Conservation (phyloP, 495 filamentous ascomycete species). For the Aspergillus cavernicola region DNA sequence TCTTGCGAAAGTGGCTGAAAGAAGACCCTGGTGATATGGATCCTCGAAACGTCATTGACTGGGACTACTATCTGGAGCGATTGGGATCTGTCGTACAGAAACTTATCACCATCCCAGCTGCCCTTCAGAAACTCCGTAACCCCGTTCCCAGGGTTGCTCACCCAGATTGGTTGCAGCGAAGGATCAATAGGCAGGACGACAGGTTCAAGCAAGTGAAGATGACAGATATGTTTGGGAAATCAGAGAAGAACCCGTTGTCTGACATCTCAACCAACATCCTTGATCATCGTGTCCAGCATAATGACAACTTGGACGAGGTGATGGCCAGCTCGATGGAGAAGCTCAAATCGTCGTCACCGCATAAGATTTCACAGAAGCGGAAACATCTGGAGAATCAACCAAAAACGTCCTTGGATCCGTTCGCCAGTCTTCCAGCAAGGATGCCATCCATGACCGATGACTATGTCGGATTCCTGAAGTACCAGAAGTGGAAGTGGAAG, state of each 20-base stretch:
- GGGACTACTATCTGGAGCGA: constrained; percentile 94
- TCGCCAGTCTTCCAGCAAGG: constrained; percentile 72
- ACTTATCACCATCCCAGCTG: constrained; percentile 95
- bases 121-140: constrained; percentile 90
- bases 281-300: constrained; percentile 51
- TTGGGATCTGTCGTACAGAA: constrained; percentile 96
- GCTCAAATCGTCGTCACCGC: constrained; percentile 62
- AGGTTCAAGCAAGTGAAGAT: constrained; percentile 98
- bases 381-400: constrained; percentile 69
- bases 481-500: constrained; percentile 99
- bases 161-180: constrained; percentile 91
- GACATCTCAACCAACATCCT: constrained; percentile 69
- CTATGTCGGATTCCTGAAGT: constrained; percentile 84
- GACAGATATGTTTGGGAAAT: constrained; percentile 85
- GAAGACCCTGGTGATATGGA: constrained; percentile 94
- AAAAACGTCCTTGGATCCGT: constrained; percentile 68
- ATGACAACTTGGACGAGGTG: constrained; percentile 82
- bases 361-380: constrained; percentile 70
- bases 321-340: constrained; percentile 64
- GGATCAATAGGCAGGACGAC: constrained; percentile 93
- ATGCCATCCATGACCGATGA: constrained; percentile 88
- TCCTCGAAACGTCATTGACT: constrained; percentile 82
- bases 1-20: constrained; percentile 90
- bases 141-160: constrained; percentile 90
- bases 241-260: constrained; percentile 67